These are phyloP conservation scores for Claviceps sp. DNA, from an alignment of 2,329 filamentous ascomycete genomes.

Conservation along the genomic window DNA sequence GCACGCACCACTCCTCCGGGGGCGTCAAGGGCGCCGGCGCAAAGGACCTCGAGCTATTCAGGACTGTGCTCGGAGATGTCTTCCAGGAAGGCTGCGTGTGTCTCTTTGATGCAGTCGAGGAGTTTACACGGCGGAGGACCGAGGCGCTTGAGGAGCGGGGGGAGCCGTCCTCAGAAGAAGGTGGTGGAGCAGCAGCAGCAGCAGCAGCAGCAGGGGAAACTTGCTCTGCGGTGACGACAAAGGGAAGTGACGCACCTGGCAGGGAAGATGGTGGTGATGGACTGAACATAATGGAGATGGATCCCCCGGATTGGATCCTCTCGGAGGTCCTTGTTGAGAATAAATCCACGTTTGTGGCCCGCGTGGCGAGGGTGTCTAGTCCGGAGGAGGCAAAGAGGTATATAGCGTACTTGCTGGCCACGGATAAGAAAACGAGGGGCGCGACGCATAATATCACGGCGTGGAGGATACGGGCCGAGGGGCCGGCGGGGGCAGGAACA, in stretches of 20 bases:
- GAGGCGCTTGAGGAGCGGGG: constrained; percentile 9
- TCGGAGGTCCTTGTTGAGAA: constrained; percentile 66
- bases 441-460: constrained; percentile 95
- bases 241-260: too few species aligned
- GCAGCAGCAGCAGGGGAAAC: constrained; percentile 4
- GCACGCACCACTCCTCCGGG: constrained; percentile 70
- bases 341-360: constrained; percentile 79
- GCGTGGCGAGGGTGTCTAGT: constrained; percentile 47
- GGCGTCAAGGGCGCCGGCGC: constrained; percentile 59
- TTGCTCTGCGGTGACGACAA: too few species aligned
- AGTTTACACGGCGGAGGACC: constrained; percentile 46
- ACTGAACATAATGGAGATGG: constrained; percentile 9
- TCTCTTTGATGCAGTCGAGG: constrained; percentile 82
- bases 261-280: too few species aligned
- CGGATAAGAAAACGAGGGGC: constrained; percentile 70
- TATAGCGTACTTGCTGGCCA: constrained; percentile 62
- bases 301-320: constrained; percentile 51
- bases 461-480: constrained; percentile 60
- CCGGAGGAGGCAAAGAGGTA: constrained; percentile 57
- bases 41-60: constrained; percentile 54
- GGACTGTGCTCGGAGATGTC: constrained; percentile 50
- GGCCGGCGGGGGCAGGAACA: background rate
- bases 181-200: constrained; percentile 25
- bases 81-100: constrained; percentile 68
- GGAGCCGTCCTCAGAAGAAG: background rate